Percentiles rank a stretch among this genome's conserved stretches.
Evolutionary conservation across 2,329 filamentous ascomycete species (phyloP).

Genomic region (Dactylonectria macrodidyma): DNA sequence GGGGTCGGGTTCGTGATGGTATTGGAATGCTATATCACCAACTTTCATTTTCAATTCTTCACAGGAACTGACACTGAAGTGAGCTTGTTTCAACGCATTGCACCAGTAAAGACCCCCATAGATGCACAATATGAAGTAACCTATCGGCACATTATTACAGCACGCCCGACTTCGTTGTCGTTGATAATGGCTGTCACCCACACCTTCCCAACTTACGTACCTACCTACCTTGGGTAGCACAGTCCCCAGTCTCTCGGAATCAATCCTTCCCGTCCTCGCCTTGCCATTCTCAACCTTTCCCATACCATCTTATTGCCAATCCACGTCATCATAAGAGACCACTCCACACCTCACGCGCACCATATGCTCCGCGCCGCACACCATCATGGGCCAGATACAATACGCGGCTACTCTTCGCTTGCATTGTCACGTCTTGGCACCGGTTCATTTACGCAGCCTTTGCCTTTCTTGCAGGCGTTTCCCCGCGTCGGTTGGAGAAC

Average conservation of each 20-base stretch:
- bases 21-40: not conserved
- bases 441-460: not conserved
- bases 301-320: conserved; percentile 7
- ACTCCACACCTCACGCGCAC: conserved; percentile 13
- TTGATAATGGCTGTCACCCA: not conserved
- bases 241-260: conserved; percentile 30
- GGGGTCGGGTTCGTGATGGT: not conserved
- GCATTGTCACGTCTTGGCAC: not conserved
- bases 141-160: not conserved
- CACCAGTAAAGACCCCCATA: too few species aligned
- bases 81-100: not conserved
- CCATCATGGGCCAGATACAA: conserved; percentile 1
- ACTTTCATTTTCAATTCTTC: not conserved
- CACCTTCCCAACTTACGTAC: not conserved
- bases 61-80: not conserved
- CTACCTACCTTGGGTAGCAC: conserved; percentile 8
- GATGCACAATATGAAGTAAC: too few species aligned
- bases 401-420: conserved; percentile 10
- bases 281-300: conserved; percentile 3
- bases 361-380: conserved; percentile 27
- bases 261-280: conserved; percentile 29
- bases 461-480: conserved; percentile 26
- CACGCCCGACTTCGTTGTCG: not conserved
- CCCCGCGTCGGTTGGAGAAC: conserved; percentile 39
- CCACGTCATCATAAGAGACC: conserved; percentile 32